Evolutionary conservation across 2,329 filamentous ascomycete genomes (phyloP).

Genomic region (Fusarium tuaranense): DNA sequence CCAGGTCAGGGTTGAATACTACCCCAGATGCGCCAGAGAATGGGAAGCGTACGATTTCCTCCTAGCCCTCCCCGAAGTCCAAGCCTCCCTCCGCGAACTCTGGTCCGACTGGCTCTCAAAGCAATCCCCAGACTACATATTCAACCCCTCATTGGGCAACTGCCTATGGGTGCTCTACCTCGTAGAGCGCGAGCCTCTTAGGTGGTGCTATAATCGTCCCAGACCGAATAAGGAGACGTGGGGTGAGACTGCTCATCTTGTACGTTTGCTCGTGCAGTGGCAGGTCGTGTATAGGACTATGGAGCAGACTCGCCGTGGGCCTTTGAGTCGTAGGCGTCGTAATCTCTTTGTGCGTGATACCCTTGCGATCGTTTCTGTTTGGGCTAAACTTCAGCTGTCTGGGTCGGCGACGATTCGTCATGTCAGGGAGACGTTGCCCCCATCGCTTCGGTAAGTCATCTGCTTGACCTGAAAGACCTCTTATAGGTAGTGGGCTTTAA

Average conservation of each 20-base stretch:
- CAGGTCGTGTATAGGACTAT: neutral
- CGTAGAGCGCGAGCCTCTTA: neutral
- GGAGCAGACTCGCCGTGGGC: neutral
- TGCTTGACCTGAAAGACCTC: rapidly evolving
- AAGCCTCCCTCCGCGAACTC: constrained; percentile 9
- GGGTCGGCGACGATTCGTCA: neutral
- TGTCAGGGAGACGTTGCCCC: neutral
- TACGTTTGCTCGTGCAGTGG: constrained; percentile 8
- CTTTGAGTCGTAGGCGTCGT: neutral
- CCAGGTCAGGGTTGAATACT: neutral
- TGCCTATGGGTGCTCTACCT: neutral
- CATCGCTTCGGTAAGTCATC: neutral
- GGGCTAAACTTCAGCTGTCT: neutral
- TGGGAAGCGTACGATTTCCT: neutral
- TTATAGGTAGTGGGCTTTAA: too few species aligned
- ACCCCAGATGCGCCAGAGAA: neutral
- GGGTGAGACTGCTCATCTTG: constrained; percentile 4
- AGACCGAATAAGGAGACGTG: constrained; percentile 25
- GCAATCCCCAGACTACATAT: neutral
- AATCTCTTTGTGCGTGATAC: neutral
- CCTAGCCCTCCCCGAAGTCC: neutral
- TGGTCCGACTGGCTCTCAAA: constrained; percentile 13
- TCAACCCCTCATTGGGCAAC: neutral
- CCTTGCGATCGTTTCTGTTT: neutral
- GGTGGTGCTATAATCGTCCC: constrained; percentile 7